Evolutionary conservation across 306 rosid genomes (phyloP).

Genomic region (Betula pendula): DNA sequence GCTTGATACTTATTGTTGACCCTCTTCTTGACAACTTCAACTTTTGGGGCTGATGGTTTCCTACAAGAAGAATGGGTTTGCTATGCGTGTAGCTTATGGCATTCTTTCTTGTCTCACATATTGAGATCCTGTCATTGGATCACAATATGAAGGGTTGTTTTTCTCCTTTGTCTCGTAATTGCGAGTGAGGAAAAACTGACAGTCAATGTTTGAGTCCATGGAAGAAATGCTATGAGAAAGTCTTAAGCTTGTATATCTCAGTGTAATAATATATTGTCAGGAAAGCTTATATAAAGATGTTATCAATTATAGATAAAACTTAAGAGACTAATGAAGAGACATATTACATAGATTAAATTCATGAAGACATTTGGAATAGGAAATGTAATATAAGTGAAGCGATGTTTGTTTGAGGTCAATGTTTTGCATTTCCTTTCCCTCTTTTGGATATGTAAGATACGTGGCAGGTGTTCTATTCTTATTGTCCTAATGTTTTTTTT

Average conservation of each 20-base stretch:
- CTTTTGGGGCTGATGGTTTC: background rate
- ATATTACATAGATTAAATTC: too few relatives aligned
- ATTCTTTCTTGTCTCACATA: background rate
- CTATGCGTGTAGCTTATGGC: background rate
- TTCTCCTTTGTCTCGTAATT: background rate
- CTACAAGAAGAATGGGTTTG: background rate
- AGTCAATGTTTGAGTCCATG: background rate
- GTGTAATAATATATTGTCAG: too few relatives aligned
- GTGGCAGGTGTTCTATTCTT: background rate
- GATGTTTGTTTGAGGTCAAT: constrained; percentile 4
- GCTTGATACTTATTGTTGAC: background rate
- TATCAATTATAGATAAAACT: too few relatives aligned
- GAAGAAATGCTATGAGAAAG: too few relatives aligned
- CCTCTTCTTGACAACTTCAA: background rate
- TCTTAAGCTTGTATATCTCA: too few relatives aligned
- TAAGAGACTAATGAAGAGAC: background rate
- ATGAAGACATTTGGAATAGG: background rate
- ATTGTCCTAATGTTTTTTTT: background rate
- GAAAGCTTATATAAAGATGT: too few relatives aligned
- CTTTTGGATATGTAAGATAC: background rate
- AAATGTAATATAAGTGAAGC: background rate
- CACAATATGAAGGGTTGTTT: background rate
- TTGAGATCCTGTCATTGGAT: background rate
- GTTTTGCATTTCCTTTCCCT: background rate
- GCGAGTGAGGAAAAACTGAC: background rate